These are phyloP conservation scores for Amanita exitialis DNA, from an alignment of 768 basidiomycete species.

Conservation along the genomic window DNA sequence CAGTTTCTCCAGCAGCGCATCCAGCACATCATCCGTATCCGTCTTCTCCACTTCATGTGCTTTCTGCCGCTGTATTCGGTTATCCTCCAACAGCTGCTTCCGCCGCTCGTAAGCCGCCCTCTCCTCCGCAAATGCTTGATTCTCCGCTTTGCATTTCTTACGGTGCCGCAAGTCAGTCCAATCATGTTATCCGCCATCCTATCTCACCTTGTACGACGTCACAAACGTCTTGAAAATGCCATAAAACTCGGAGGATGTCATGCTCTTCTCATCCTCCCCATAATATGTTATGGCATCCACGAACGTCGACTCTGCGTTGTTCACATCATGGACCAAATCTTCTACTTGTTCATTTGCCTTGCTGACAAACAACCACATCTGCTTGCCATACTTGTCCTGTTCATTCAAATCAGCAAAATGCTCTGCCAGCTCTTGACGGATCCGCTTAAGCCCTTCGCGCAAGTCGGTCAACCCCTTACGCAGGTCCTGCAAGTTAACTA, in stretches of 20 bases:
- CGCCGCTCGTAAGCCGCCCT: slow-evolving; percentile 58
- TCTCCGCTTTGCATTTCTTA: slow-evolving; percentile 79
- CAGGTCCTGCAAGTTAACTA: slow-evolving; percentile 82
- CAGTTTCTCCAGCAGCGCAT: slow-evolving; percentile 62
- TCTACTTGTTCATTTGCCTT: slow-evolving; percentile 68
- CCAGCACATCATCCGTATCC: slow-evolving; percentile 56
- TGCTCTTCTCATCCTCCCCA: slow-evolving; percentile 85
- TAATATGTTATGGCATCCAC: slow-evolving; percentile 83
- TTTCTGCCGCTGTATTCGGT: slow-evolving; percentile 45
- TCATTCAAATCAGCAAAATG: slow-evolving; percentile 67
- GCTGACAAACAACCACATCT: slow-evolving; percentile 87
- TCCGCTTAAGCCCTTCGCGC: slow-evolving; percentile 64
- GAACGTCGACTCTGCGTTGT: slow-evolving; percentile 75
- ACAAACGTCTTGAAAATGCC: slow-evolving; percentile 96
- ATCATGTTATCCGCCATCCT: neutral
- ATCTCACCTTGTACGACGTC: slow-evolving; percentile 75
- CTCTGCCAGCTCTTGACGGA: slow-evolving; percentile 71
- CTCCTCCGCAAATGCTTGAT: slow-evolving; percentile 66
- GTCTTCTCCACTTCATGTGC: slow-evolving; percentile 27
- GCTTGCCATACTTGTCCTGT: slow-evolving; percentile 72
- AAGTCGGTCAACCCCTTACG: slow-evolving; percentile 67
- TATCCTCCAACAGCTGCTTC: slow-evolving; percentile 55
- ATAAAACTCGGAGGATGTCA: slow-evolving; percentile 88
- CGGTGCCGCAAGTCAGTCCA: neutral
- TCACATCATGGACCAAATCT: slow-evolving; percentile 81